Evolutionary conservation across 257 asterid species (phyloP), one percentile per base, ranked within the genome.

Genomic region (Misopates orontium): DNA sequence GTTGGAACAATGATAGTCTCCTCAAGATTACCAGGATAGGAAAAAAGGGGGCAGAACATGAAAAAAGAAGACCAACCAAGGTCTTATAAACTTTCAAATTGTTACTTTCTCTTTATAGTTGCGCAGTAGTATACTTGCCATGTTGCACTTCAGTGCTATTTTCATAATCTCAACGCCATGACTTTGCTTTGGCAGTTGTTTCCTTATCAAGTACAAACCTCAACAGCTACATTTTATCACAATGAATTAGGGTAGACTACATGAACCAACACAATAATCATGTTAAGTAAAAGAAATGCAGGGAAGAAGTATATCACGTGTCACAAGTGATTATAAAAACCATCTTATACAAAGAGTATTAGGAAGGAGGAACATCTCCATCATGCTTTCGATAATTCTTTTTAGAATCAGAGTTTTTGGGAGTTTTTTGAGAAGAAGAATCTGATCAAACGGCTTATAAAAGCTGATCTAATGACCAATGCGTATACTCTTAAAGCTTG

Each of bases 11-110:
- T 49, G 25, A 16, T 36, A 3, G 1, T 36, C 42, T 36, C 42
- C n/a, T 39, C 50, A 64, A 13, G 31, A 14, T 25, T 62, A 10
- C 18, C 41, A 21, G 62, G 22, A 62, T 62, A n/a, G n/a, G n/a
- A n/a, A n/a, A n/a, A n/a, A n/a, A n/a, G n/a, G n/a, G n/a, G n/a
- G n/a, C n/a, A n/a, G n/a, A n/a, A n/a, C n/a, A n/a, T n/a, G n/a
- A n/a, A n/a, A 2, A 28, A 28, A 28, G 4, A 28, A 28, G 20
- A 19, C 8, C 67, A 53, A 14, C 59, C 52, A 54, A 7, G 3
- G 39, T 12, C 56, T 55, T 70, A 49, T 31, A 60, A 13, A 47
- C 25, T 4, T 21, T 47, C 54, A 12, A n/a, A 23, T 39, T 66
- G 28, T 51, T 16, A 39, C 41, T 24, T 49, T 32, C 13, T 51